These are phyloP conservation scores for Xylariaceae sp. DNA, from an alignment of 2,329 filamentous ascomycete genomes.

Conservation along the genomic window DNA sequence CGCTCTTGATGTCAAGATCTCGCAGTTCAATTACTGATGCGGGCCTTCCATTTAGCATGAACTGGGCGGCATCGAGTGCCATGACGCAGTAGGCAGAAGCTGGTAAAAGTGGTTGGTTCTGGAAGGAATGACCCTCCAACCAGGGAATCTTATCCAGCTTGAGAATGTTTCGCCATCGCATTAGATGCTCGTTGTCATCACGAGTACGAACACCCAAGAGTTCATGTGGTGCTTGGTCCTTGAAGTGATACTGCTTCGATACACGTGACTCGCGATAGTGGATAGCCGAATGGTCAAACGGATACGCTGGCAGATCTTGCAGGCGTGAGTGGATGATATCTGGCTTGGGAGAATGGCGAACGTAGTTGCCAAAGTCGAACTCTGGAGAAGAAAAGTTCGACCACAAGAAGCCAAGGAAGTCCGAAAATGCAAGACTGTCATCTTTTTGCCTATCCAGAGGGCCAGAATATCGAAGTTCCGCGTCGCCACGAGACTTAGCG, in stretches of 20 bases:
- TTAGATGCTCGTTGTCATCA: slow-evolving; percentile 30
- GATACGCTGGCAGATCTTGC: slow-evolving; percentile 36
- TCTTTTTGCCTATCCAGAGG: slow-evolving; percentile 20
- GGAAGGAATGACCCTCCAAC: slow-evolving; percentile 37
- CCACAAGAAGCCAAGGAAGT: slow-evolving; percentile 25
- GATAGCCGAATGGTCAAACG: slow-evolving; percentile 42
- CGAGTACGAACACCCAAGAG: slow-evolving; percentile 33
- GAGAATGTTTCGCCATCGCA: slow-evolving; percentile 39
- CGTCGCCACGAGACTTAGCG: slow-evolving; percentile 11
- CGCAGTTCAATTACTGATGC: slow-evolving; percentile 23
- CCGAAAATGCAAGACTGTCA: slow-evolving; percentile 18
- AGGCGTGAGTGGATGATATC: slow-evolving; percentile 9
- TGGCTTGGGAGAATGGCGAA: slow-evolving; percentile 14
- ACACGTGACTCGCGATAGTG: slow-evolving; percentile 41
- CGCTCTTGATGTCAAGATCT: slow-evolving; percentile 23
- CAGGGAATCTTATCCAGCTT: slow-evolving; percentile 34
- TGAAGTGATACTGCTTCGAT: slow-evolving; percentile 34
- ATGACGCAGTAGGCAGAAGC: slow-evolving; percentile 44
- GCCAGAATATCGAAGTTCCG: slow-evolving; percentile 17
- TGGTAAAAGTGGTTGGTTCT: slow-evolving; percentile 40
- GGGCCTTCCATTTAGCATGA: slow-evolving; percentile 15
- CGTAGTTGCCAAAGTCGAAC: slow-evolving; percentile 16
- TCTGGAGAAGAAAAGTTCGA: slow-evolving; percentile 13
- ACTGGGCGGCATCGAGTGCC: slow-evolving; percentile 39
- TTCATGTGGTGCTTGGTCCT: slow-evolving; percentile 27